Percentiles rank a stretch among this genome's conserved stretches.
Evolutionary conservation across 2,329 filamentous ascomycete genomes (phyloP).

Genomic region (Apiospora koreana): DNA sequence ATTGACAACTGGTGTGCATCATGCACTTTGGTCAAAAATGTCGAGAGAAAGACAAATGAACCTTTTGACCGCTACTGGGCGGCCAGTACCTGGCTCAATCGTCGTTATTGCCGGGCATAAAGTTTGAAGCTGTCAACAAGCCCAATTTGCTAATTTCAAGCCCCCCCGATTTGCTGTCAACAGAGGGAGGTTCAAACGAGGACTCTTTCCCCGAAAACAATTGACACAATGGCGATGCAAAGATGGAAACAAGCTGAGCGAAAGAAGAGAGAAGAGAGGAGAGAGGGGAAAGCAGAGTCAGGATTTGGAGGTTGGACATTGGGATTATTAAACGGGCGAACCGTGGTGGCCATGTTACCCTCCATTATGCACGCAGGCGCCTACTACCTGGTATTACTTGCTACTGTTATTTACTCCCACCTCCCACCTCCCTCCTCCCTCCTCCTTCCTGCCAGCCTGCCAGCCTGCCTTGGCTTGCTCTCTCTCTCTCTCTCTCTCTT

Average conservation of each 20-base stretch:
- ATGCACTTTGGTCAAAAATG: neutral
- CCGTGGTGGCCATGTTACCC: conserved; percentile 1
- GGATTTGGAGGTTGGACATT: neutral
- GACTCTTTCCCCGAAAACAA: neutral
- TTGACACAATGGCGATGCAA: neutral
- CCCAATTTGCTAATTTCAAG: neutral
- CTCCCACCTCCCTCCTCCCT: neutral
- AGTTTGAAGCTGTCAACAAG: neutral
- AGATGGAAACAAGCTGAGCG: neutral
- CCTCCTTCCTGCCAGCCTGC: neutral
- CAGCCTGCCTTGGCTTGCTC: neutral
- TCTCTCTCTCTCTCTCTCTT: neutral
- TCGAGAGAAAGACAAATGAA: neutral
- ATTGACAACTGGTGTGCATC: neutral
- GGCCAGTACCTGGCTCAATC: neutral
- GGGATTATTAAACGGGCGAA: neutral
- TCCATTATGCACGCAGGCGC: neutral
- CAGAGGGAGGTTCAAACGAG: too few species aligned
- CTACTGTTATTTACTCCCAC: neutral
- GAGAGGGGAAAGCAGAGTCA: neutral
- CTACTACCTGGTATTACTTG: neutral
- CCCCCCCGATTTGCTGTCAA: neutral
- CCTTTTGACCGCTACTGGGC: neutral
- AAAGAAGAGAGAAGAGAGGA: neutral
- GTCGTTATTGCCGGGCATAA: too few species aligned